Percentiles rank a stretch among this genome's conserved stretches.
Evolutionary conservation across 1,284 basidiomycete genomes (phyloP).

Genomic region (Tylopilus orsonianus): DNA sequence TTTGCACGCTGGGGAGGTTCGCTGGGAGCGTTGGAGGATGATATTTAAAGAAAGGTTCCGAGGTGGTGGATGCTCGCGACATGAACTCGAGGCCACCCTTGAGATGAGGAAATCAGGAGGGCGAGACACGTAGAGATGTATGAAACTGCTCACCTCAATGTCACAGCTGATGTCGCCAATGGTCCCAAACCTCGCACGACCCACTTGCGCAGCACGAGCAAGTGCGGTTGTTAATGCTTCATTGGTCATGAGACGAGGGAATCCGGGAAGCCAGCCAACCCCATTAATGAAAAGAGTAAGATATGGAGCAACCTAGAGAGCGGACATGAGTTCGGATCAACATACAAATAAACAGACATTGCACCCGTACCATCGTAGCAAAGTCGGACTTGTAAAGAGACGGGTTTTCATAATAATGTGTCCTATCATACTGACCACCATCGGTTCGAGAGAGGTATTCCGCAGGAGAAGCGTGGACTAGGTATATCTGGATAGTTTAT

Average conservation of each 20-base stretch:
- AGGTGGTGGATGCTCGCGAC: conserved; percentile 70
- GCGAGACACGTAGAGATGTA: not conserved
- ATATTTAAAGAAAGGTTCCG: conserved; percentile 67
- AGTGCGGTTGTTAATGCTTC: conserved; percentile 59
- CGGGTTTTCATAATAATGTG: conserved; percentile 73
- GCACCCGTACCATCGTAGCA: conserved; percentile 54
- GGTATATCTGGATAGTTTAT: conserved; percentile 61
- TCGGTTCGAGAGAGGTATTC: conserved; percentile 67
- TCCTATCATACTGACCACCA: conserved; percentile 59
- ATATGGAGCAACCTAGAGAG: conserved; percentile 77
- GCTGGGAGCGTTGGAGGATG: conserved; percentile 43
- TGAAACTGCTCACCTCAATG: conserved; percentile 51
- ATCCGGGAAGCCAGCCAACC: conserved; percentile 76
- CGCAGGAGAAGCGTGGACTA: conserved; percentile 69
- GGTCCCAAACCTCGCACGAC: conserved; percentile 60
- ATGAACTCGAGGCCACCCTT: conserved; percentile 89
- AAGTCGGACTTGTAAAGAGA: conserved; percentile 68
- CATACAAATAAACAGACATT: not conserved
- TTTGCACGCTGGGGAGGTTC: conserved; percentile 58
- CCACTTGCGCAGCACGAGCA: conserved; percentile 45
- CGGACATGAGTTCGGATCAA: not conserved
- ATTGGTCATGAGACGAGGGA: conserved; percentile 77
- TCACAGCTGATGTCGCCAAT: conserved; percentile 89
- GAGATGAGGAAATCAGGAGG: not conserved
- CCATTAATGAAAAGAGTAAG: conserved; percentile 84